Base-by-base conservation (phyloP, 371 early-diverging fungal species). In the Globomyces sp. region DNA sequence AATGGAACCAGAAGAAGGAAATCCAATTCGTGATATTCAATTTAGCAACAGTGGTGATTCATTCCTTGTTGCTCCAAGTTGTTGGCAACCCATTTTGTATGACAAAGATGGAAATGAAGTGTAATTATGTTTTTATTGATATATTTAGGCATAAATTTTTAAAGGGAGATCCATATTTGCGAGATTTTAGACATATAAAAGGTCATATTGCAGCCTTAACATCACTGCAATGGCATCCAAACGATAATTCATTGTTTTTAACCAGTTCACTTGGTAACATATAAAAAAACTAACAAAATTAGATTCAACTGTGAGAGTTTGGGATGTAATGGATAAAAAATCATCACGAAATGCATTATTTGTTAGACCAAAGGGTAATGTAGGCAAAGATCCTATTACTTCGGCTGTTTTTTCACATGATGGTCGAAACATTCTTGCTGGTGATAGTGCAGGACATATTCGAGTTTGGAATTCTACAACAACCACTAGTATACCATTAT, bases 111-210 rank as follows among this genome's bases (percentile, higher is more conserved):
- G 98, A 0, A 48, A 75, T 2, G 80, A 85, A 55, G 67, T 90
- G 58, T 77, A 75, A 2, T 92, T 92, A 64, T 24, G 24, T 24
- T 24, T 24, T 24, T 24, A 24, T 24, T 24, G 24, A 24, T 24
- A 24, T 24, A 24, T 24, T 24, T 24, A 24, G 24, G 24, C 24
- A 24, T 24, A 24, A 24, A 24, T 94, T 80, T 65, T 82, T 85
- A 43, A 94, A 93, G 67, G 98, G 98, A 10, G 98, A 98, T 73
- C 92, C 92, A 53, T 98, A 98, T 68, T 85, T 98, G 51, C 82
- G 91, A 6, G 98, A 98, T 68, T 74, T 90, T 78, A 79, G 92
- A 36, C 74, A 92, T 44, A 95, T 96, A 6, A 85, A 84, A 53
- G 98, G 98, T 2, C 98, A 98, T 71, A 87, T 92, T 3, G 87